Evolutionary conservation across 306 rosid genomes (phyloP).

Genomic region (Vicia faba): DNA sequence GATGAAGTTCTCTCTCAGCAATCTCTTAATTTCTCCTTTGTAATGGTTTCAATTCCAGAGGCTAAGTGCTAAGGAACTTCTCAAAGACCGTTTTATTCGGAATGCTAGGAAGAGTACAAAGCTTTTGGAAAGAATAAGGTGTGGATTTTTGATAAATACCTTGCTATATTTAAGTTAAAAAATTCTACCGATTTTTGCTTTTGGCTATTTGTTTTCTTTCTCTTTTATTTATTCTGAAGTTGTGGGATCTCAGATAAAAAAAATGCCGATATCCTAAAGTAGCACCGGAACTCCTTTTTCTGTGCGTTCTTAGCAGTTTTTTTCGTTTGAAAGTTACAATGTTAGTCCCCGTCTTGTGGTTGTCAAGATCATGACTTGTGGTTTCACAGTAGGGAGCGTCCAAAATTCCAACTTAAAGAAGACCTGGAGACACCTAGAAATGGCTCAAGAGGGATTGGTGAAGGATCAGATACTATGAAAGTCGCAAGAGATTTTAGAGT

Average conservation of each 20-base stretch:
- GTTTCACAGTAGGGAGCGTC: constrained; percentile 79
- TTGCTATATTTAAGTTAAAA: constrained; percentile 33
- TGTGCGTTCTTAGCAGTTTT: constrained; percentile 28
- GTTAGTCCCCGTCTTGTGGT: constrained; percentile 39
- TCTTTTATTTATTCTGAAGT: constrained; percentile 1
- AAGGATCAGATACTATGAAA: constrained; percentile 72
- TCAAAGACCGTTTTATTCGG: constrained; percentile 87
- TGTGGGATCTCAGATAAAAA: constrained; percentile 13
- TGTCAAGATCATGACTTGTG: constrained; percentile 41
- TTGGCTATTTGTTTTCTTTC: background rate
- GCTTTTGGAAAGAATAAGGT: constrained; percentile 97
- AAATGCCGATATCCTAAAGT: constrained; percentile 7
- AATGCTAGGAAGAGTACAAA: constrained; percentile 85
- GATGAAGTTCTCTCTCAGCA: constrained; percentile 31
- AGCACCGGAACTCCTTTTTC: constrained; percentile 19
- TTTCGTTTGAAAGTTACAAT: constrained; percentile 27
- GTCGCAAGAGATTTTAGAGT: constrained; percentile 56
- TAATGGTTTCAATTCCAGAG: constrained; percentile 63
- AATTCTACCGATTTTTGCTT: constrained; percentile 28
- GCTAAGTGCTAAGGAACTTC: constrained; percentile 95
- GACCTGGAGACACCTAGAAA: constrained; percentile 60
- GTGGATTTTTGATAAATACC: constrained; percentile 32
- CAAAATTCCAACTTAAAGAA: constrained; percentile 74
- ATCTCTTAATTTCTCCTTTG: constrained; percentile 33
- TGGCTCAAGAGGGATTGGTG: constrained; percentile 59